Evolutionary conservation across 176 grass and related monocot species (phyloP).

Genomic region (Carex littledalei): DNA sequence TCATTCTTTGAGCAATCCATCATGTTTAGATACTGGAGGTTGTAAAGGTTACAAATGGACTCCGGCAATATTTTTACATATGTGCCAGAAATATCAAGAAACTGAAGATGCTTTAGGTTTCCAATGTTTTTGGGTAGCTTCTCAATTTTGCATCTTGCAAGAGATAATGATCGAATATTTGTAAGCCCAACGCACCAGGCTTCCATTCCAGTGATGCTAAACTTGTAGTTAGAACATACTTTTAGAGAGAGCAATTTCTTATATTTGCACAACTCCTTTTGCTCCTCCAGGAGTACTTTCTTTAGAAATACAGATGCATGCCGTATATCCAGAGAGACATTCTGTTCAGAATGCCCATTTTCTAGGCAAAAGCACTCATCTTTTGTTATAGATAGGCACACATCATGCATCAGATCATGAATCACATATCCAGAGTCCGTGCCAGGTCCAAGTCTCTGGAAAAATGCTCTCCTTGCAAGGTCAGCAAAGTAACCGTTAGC

Average conservation of each 20-base stretch:
- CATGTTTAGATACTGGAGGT: neutral
- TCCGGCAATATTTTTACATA: constrained; percentile 3
- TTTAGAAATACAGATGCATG: neutral
- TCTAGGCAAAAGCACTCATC: neutral
- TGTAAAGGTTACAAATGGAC: constrained; percentile 1
- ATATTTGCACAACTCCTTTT: neutral
- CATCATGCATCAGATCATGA: no score
- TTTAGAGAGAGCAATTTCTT: neutral
- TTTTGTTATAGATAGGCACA: no score
- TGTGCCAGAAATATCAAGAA: constrained; percentile 12
- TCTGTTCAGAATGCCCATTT: neutral
- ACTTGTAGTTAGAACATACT: neutral
- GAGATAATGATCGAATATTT: neutral
- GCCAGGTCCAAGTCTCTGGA: no score
- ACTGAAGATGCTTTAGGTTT: constrained; percentile 1
- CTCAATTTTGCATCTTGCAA: neutral
- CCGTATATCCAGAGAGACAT: neutral
- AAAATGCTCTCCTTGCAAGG: neutral
- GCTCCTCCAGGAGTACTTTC: neutral
- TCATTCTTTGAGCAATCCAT: no score
- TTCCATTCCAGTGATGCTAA: neutral
- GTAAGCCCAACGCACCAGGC: neutral
- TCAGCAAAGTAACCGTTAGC: neutral
- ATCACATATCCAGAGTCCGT: no score
- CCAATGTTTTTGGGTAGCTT: constrained; percentile 3